These are phyloP conservation scores for Thalassiosira delicatula DNA, from an alignment of 352 stramenopile genomes.

Conservation along the genomic window DNA sequence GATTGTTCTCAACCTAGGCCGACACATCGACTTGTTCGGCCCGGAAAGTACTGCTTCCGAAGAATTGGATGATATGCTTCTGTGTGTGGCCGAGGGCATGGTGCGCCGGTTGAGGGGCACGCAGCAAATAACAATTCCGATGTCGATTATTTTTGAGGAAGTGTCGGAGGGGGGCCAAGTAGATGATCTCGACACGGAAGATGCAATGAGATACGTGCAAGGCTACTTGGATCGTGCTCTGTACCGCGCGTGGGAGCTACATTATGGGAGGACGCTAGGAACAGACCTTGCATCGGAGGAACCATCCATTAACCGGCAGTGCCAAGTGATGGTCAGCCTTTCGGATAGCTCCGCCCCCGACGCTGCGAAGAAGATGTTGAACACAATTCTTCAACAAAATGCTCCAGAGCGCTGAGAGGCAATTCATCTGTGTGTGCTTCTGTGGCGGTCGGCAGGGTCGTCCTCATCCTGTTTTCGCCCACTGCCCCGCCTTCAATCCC, in stretches of 20 bases:
- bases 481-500: too few species aligned
- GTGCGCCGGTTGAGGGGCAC: conserved; percentile 22
- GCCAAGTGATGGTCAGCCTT: conserved; percentile 8
- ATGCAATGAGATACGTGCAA: conserved; percentile 34
- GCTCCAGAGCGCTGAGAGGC: too few species aligned
- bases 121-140: conserved; percentile 2
- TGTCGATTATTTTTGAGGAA: conserved; percentile 29
- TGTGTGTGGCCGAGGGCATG: conserved; percentile 37
- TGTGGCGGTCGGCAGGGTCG: too few species aligned
- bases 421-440: too few species aligned
- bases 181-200: background rate
- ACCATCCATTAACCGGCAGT: background rate
- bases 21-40: conserved; percentile 5
- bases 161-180: background rate
- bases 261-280: conserved; percentile 2
- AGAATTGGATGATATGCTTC: conserved; percentile 42
- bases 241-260: conserved; percentile 1
- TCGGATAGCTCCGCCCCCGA: conserved; percentile 14
- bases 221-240: conserved; percentile 42
- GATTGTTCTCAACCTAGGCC: conserved; percentile 28
- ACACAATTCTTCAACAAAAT: background rate
- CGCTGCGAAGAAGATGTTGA: background rate
- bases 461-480: too few species aligned
- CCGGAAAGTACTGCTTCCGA: background rate
- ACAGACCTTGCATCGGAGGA: background rate